Conservation (phyloP, 345 rosid species). For the Jatropha curcas region DNA sequence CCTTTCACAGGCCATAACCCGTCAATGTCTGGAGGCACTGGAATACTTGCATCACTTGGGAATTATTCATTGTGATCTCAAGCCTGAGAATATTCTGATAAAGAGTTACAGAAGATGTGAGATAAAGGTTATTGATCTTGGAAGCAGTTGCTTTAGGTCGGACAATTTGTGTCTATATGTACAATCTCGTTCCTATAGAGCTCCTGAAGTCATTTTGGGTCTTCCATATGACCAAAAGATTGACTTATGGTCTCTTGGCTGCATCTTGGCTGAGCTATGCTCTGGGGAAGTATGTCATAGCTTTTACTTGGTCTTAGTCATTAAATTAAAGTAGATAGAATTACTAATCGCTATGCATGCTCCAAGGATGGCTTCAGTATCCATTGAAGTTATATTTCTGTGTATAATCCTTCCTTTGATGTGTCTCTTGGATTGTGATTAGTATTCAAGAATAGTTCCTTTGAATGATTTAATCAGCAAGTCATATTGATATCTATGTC, state of each 20-base stretch:
- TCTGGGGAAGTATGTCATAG: constrained; percentile 74
- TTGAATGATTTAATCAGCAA: constrained; percentile 1
- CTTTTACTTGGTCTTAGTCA: background rate
- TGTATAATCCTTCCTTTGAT: background rate
- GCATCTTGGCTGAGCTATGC: constrained; percentile 88
- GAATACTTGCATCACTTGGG: constrained; percentile 79
- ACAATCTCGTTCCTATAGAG: constrained; percentile 95
- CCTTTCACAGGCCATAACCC: constrained; percentile 58
- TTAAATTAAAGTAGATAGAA: background rate
- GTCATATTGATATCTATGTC: constrained; percentile 7
- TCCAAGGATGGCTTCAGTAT: constrained; percentile 5
- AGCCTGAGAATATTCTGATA: constrained; percentile 88
- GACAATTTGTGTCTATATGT: constrained; percentile 84
- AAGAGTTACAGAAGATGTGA: constrained; percentile 78
- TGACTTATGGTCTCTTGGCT: constrained; percentile 95
- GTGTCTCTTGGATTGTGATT: background rate
- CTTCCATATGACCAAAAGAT: constrained; percentile 87
- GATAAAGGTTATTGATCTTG: constrained; percentile 93
- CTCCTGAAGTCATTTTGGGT: constrained; percentile 96
- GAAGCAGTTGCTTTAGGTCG: constrained; percentile 89
- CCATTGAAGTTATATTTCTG: background rate
- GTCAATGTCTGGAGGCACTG: constrained; percentile 91
- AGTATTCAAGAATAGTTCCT: background rate
- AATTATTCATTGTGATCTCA: constrained; percentile 93
- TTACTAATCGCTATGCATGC: background rate